phyloP scores from a whole-genome alignment of 179 eudicot species.

The Corrigiola litoralis region DNA sequence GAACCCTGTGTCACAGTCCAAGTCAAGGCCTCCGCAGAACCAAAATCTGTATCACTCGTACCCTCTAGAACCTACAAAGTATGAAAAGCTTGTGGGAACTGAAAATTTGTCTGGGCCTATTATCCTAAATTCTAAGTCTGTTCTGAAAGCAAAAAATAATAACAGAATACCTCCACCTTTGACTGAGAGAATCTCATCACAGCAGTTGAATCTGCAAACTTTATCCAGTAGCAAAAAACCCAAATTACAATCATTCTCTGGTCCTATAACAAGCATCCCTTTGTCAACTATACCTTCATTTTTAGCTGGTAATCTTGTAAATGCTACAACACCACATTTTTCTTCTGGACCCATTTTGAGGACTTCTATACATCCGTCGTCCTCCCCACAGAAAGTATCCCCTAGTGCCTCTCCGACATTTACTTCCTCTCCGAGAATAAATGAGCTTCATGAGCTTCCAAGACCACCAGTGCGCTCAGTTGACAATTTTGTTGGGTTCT shows the following conservation, averaged over 20 bases:
- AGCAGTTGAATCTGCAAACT: conserved; percentile 30
- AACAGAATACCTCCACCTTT: conserved; percentile 53
- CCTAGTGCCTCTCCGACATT: conserved; percentile 50
- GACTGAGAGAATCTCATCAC: conserved; percentile 32
- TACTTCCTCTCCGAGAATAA: conserved; percentile 67
- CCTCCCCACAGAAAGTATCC: conserved; percentile 44
- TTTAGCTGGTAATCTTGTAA: conserved; percentile 32
- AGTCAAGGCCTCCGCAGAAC: conserved; percentile 27
- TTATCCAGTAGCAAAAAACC: conserved; percentile 40
- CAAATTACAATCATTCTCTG: conserved; percentile 71
- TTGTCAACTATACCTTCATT: conserved; percentile 39
- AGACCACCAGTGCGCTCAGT: conserved; percentile 60
- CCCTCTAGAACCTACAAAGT: conserved; percentile 44
- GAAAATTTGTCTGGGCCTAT: conserved; percentile 42
- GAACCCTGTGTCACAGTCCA: conserved; percentile 33
- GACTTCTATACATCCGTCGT: conserved; percentile 35
- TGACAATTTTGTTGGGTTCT: conserved; percentile 39
- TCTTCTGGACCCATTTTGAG: conserved; percentile 67
- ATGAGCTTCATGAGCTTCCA: conserved; percentile 97
- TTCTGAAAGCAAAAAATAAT: conserved; percentile 58
- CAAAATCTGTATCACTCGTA: conserved; percentile 44
- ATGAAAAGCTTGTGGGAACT: conserved; percentile 33
- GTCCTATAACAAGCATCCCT: conserved; percentile 64
- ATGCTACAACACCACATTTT: conserved; percentile 34
- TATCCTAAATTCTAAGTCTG: conserved; percentile 32